Evolutionary conservation across 768 basidiomycete species (phyloP).

Genomic region (Myochromella boudieri): DNA sequence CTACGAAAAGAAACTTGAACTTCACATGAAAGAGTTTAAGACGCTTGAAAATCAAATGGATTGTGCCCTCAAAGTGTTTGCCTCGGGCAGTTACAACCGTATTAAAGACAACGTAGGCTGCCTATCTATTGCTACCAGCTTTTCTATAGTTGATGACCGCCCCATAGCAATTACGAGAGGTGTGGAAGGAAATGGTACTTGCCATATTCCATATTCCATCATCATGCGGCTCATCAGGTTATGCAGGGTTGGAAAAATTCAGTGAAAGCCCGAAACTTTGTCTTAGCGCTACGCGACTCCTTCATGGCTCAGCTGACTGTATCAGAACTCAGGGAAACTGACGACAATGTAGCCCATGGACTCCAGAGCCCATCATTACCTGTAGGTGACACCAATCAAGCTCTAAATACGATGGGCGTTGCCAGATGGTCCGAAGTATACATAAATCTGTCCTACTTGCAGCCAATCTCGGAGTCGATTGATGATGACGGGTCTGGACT

Average conservation of each 20-base stretch:
- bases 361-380: too few species aligned
- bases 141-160: not conserved
- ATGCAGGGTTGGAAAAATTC: not conserved
- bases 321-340: too few species aligned
- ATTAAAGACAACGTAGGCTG: not conserved
- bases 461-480: not conserved
- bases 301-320: too few species aligned
- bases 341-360: too few species aligned
- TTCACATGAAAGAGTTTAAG: not conserved
- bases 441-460: not conserved
- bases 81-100: not conserved
- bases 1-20: not conserved
- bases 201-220: not conserved
- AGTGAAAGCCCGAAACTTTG: not conserved
- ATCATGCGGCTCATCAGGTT: not conserved
- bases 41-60: not conserved
- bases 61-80: not conserved
- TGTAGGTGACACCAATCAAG: too few species aligned
- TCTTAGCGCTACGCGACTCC: not conserved
- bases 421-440: not conserved
- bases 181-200: constrained; percentile 4
- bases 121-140: not conserved
- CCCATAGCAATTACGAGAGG: not conserved
- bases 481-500: not conserved
- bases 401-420: too few species aligned